These are phyloP conservation scores for Mytilinidion resinicola DNA, from an alignment of 495 filamentous ascomycete species.

Conservation along the genomic window DNA sequence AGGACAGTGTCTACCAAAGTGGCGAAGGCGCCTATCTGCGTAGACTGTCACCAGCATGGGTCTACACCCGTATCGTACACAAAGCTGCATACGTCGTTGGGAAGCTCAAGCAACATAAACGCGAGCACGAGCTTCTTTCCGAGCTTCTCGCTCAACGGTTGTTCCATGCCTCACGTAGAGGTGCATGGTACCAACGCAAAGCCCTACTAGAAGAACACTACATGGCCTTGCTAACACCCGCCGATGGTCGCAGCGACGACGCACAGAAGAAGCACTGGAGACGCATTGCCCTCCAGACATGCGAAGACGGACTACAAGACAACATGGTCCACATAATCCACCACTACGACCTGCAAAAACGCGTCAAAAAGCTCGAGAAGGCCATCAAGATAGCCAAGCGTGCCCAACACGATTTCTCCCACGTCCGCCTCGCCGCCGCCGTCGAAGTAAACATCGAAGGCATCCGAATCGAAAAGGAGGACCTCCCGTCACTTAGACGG, in stretches of 20 bases:
- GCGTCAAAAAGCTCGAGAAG: constrained; percentile 82
- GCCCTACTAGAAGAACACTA: constrained; percentile 94
- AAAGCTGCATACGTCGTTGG: constrained; percentile 78
- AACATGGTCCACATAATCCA: constrained; percentile 82
- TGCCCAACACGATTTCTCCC: constrained; percentile 86
- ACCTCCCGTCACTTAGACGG: not conserved
- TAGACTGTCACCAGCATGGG: constrained; percentile 86
- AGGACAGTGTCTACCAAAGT: constrained; percentile 71
- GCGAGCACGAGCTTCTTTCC: constrained; percentile 66
- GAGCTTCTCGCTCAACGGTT: constrained; percentile 76
- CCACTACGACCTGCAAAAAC: constrained; percentile 91
- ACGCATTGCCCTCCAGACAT: constrained; percentile 69
- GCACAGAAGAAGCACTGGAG: constrained; percentile 78
- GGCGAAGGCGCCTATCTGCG: constrained; percentile 88
- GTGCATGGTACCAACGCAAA: constrained; percentile 94
- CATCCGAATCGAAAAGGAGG: constrained; percentile 59
- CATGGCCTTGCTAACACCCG: constrained; percentile 59
- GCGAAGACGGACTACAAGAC: constrained; percentile 81
- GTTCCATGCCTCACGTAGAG: constrained; percentile 79
- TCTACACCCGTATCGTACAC: constrained; percentile 88
- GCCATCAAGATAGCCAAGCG: constrained; percentile 75
- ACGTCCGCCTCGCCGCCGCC: constrained; percentile 69
- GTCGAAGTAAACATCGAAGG: constrained; percentile 69
- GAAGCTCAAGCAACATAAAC: constrained; percentile 69
- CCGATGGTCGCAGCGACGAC: constrained; percentile 49